Base-by-base conservation (phyloP, 2,329 filamentous ascomycete genomes). In the Diaporthe sp. region DNA sequence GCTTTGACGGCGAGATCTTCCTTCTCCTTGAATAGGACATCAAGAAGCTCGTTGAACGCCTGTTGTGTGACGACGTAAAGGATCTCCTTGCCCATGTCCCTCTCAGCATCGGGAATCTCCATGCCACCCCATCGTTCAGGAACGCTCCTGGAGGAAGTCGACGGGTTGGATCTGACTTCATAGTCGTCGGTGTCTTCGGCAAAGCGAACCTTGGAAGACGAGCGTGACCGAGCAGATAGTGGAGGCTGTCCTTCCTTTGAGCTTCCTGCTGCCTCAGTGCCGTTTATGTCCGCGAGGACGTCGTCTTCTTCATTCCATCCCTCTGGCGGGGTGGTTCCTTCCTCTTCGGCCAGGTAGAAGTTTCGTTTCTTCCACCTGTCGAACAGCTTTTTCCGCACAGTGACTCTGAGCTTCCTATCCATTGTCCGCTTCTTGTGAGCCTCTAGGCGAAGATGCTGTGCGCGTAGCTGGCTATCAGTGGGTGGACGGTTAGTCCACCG, bases 21-120 rank as follows among this genome's bases (percentile, higher is more conserved):
- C 78, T 93, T 93, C 6, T 90, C 88, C 79, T 93, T 93, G 86
- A 99, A 99, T 0, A 99, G 88, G 1, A 92, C 90, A 81, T 98
- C 95, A 0, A 99, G 90, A 2, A 98, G 87, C 84, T 98, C 95
- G 81, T 98, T 98, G 85, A 98, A 95, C 0, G 95, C 94, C 83
- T 98, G 94, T 83, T 98, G 95, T 0, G 95, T 95, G 44, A 97
- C 92, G 82, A 98, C 94, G 81, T 98, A 98, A 1, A 98, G 86
- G 5, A 98, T 94, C 81, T 98, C 95, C 79, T 94, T 95, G 51
- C 95, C 95, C 8, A 95, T 92, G 82, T 98, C 95, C 76, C 90
- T 90, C 82, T 98, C 95, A 0, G 93, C 92, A 78, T 94, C 92
- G 0, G 94, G 94, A 22, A 97, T 92, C 71, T 95, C 94, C 83